These are phyloP conservation scores for Heliocybe sulcata DNA, from an alignment of 1,284 basidiomycete genomes.

Conservation along the genomic window DNA sequence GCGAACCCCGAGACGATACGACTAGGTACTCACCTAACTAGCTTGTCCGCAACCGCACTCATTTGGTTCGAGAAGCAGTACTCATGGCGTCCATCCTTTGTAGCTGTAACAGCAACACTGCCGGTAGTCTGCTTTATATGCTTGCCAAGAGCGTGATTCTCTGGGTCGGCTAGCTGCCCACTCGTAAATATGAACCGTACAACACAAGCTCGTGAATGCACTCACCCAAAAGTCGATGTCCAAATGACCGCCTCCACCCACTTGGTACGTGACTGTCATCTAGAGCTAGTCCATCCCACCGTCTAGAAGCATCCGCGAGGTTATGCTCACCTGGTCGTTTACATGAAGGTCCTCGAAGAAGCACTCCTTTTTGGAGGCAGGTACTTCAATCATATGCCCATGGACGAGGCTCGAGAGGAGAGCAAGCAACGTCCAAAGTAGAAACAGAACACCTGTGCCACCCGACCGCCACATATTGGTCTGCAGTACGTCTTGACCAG, in stretches of 20 bases:
- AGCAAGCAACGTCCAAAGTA: neutral
- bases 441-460: neutral
- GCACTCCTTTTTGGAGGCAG: slow-evolving; percentile 85
- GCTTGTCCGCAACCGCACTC: slow-evolving; percentile 92
- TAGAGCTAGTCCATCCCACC: slow-evolving; percentile 23
- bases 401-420: slow-evolving; percentile 36
- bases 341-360: slow-evolving; percentile 97
- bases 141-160: slow-evolving; percentile 61
- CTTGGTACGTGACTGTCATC: slow-evolving; percentile 99
- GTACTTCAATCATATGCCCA: slow-evolving; percentile 65
- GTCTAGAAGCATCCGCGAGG: neutral
- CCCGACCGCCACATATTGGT: neutral
- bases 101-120: slow-evolving; percentile 82
- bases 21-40: slow-evolving; percentile 64
- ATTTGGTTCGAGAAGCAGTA: slow-evolving; percentile 99
- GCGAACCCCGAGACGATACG: neutral
- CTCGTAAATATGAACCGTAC: neutral
- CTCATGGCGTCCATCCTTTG: slow-evolving; percentile 81
- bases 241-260: slow-evolving; percentile 91
- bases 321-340: slow-evolving; percentile 76
- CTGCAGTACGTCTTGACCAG: neutral
- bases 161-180: slow-evolving; percentile 73
- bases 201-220: slow-evolving; percentile 8
- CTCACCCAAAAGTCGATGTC: slow-evolving; percentile 95
- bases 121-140: slow-evolving; percentile 88